phyloP scores from a whole-genome alignment of 306 rosid species.

The Amphicarpaea edgeworthii region DNA sequence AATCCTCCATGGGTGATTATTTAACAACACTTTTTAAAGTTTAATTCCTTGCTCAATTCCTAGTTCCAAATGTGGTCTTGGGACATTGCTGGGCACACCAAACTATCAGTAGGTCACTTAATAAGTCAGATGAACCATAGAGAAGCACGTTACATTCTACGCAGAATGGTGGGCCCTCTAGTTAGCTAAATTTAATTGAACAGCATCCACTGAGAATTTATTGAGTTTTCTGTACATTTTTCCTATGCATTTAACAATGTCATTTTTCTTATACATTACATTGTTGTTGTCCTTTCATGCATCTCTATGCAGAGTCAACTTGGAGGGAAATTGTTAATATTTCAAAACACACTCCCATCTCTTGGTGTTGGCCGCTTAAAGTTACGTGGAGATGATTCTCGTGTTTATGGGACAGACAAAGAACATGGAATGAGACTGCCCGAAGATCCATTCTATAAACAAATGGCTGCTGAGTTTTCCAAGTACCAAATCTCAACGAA shows the following conservation, averaged over 20 bases:
- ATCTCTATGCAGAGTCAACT: slow-evolving; percentile 80
- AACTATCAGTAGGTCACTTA: slow-evolving; percentile 7
- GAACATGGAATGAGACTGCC: slow-evolving; percentile 86
- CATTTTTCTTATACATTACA: slow-evolving; percentile 35
- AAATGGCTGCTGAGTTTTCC: slow-evolving; percentile 99
- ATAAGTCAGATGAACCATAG: slow-evolving; percentile 36
- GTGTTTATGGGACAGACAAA: slow-evolving; percentile 94
- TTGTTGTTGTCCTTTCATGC: slow-evolving; percentile 30
- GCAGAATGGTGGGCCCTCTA: slow-evolving; percentile 32
- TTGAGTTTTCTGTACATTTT: too few species aligned
- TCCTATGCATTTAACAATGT: not conserved
- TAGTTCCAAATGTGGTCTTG: slow-evolving; percentile 7
- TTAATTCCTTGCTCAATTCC: slow-evolving; percentile 25
- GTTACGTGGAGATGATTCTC: slow-evolving; percentile 96
- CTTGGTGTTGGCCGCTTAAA: slow-evolving; percentile 96
- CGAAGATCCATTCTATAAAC: slow-evolving; percentile 98
- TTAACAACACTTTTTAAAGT: too few species aligned
- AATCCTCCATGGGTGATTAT: too few species aligned
- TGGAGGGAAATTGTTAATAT: slow-evolving; percentile 95
- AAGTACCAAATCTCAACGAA: slow-evolving; percentile 89
- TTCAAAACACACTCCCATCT: slow-evolving; percentile 95
- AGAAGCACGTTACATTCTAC: slow-evolving; percentile 37
- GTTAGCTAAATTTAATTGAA: slow-evolving; percentile 24
- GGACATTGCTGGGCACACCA: slow-evolving; percentile 26
- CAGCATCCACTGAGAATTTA: slow-evolving; percentile 3